Base-by-base conservation (phyloP, 208 protist species). In the Leishmania major region DNA sequence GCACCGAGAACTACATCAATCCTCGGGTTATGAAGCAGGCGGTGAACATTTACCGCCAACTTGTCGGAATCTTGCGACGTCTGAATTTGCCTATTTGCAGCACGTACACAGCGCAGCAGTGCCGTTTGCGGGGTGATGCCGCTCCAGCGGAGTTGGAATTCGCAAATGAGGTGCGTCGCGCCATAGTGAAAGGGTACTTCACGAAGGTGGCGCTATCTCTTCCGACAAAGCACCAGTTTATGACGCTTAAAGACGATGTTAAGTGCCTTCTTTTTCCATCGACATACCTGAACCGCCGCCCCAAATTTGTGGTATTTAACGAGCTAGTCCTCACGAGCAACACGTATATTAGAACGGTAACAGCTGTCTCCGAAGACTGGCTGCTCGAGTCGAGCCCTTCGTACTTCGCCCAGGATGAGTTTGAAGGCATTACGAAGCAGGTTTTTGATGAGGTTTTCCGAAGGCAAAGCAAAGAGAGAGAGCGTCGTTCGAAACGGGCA, bases 271-370 rank as follows among this genome's bases (percentile, higher is more conserved):
- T 99, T 55, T 98, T 98, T 75, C 97, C 97, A 1, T 91, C 93
- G 1, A 98, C 96, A 3, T 96, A 89, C 72, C 92, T 98, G 79
- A 96, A 98, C 79, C 92, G 97, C 75, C 98, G 99, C 75, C 99
- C 99, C n/a, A 98, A 99, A 84, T 99, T 99, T 94, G 94, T 98
- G 11, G 85, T 99, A 3, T 99, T 99, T 87, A 98, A 99, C 87
- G 99, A 99, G 88, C 99, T 99, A 82, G 99, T 99, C 31, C 87
- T 96, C 15, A 97, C 94, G 22, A 96, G 90, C 78, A 96, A 97
- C 67, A 95, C 88, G 49, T 99, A 99, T 93, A 99, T 99, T 75
- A 91, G 99, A 75, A 99, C 99, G 25, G 93, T 99, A 1, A 99
- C 98, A 0, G 94, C 98, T 10, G 82, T 99, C 49, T 95, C 97